A percentile compares a stretch with the other conserved stretches of the same genome.
phyloP scores from a whole-genome alignment of 169 alveolate species.

The Plasmodium blacklocki region DNA sequence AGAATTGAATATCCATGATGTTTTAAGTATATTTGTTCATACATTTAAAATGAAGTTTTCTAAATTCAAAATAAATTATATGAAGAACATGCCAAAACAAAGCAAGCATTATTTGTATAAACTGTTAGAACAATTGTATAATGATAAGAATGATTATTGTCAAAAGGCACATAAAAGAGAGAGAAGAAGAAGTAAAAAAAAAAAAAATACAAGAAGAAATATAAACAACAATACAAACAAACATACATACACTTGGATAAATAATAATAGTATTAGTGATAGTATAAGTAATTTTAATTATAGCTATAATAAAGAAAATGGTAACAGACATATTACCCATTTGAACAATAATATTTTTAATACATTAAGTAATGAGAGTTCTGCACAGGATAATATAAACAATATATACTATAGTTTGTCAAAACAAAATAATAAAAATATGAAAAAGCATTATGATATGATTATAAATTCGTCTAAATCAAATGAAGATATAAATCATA shows the following conservation, averaged over 20 bases:
- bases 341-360: too few relatives aligned
- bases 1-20: conserved; percentile 24
- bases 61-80: conserved; percentile 1
- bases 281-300: background rate
- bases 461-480: too few relatives aligned
- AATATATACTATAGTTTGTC: too few relatives aligned
- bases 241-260: too few relatives aligned
- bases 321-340: too few relatives aligned
- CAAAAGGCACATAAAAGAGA: background rate
- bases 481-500: too few relatives aligned
- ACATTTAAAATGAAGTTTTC: conserved; percentile 44
- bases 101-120: conserved; percentile 13
- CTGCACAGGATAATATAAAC: too few relatives aligned
- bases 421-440: too few relatives aligned
- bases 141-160: background rate
- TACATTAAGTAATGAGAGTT: too few relatives aligned
- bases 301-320: too few relatives aligned
- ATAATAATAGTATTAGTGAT: background rate
- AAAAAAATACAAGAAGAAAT: background rate
- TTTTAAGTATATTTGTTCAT: conserved; percentile 37
- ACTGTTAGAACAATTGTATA: background rate
- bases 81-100: conserved; percentile 13
- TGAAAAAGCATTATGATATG: too few relatives aligned
- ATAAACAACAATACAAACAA: too few relatives aligned
- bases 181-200: background rate